Evolutionary conservation across 768 basidiomycete genomes (phyloP), one percentile per base, ranked within the genome.

Genomic region (Boletus edulis): DNA sequence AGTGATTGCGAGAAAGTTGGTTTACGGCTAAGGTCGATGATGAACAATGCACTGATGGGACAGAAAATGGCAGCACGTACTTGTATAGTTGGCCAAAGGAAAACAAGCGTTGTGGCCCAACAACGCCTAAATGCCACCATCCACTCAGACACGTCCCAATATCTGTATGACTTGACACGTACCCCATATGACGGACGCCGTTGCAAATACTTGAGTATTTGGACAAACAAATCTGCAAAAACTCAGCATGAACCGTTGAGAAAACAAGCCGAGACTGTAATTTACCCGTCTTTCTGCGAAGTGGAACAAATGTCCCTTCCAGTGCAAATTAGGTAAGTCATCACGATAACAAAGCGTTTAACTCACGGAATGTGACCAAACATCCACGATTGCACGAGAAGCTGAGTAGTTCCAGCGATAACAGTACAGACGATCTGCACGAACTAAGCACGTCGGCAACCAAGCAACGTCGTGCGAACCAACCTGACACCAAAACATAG

Each of bases 331-430:
- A 6, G 12, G 7, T 54, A 11, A 52, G 37, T 45, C 15, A 7
- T 42, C 20, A 24, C 13, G 8, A 15, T 9, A 18, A 31, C 3
- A 44, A 5, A 34, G n/a, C 1, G 3, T 15, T 20, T 24, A 9
- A 46, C 82, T 62, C 67, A 85, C 83, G 75, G 72, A 34, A 87
- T 81, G 64, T 82, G 68, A 1, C 69, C 61, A 56, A 86, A 86
- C 83, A 86, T 85, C 83, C 82, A 93, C 0, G 78, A 70, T 61
- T 91, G 90, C 1, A 93, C 88, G 41, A 83, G 82, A 46, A 91
- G 81, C 61, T 89, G 87, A 1, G 82, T 79, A 14, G 87, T 89
- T 56, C 86, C 85, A 24, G 87, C 86, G 39, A 91, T 69, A 42
- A 86, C 60, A 1, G 87, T 79, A 10, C 86, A 85, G 46, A 88